Percentiles rank a stretch among this genome's conserved stretches.
These are phyloP conservation scores for Cutaneotrichosporon sp. DNA, from an alignment of 1,284 basidiomycete species.

Conservation along the genomic window DNA sequence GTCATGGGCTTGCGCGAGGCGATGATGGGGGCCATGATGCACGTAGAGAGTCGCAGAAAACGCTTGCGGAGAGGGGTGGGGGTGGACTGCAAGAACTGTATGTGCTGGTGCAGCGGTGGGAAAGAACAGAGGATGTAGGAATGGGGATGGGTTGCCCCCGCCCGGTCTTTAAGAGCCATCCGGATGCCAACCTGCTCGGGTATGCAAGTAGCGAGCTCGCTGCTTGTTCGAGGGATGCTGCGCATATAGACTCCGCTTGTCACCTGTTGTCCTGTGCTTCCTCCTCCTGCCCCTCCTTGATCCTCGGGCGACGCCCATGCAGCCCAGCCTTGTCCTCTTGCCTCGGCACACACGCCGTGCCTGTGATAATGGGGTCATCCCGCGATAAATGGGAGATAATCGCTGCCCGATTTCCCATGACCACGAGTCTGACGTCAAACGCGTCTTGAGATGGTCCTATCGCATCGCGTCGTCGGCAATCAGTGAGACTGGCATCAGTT, in stretches of 20 bases:
- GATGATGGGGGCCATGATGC: not conserved
- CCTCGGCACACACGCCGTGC: not conserved
- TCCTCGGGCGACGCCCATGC: too few relatives aligned
- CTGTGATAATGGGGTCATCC: not conserved
- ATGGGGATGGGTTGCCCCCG: not conserved
- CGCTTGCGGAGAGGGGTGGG: too few relatives aligned
- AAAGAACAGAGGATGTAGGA: not conserved
- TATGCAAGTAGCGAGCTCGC: not conserved
- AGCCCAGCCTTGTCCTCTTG: too few relatives aligned
- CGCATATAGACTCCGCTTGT: not conserved
- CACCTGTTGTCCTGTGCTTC: not conserved
- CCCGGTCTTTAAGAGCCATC: too few relatives aligned
- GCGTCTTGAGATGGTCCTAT: too few relatives aligned
- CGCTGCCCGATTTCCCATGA: too few relatives aligned
- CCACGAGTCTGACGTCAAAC: too few relatives aligned
- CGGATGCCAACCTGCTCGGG: not conserved
- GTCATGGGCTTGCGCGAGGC: not conserved
- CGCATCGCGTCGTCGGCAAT: too few relatives aligned
- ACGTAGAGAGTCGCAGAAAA: not conserved
- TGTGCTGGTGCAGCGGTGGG: not conserved
- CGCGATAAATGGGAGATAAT: not conserved
- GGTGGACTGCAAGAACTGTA: too few relatives aligned
- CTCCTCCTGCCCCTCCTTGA: too few relatives aligned
- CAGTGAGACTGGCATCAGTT: too few relatives aligned
- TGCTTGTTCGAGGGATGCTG: not conserved